Percentiles rank a stretch among this genome's conserved stretches.
Evolutionary conservation across 2,329 filamentous ascomycete genomes (phyloP).

Genomic region (Harringtonia lauricola): DNA sequence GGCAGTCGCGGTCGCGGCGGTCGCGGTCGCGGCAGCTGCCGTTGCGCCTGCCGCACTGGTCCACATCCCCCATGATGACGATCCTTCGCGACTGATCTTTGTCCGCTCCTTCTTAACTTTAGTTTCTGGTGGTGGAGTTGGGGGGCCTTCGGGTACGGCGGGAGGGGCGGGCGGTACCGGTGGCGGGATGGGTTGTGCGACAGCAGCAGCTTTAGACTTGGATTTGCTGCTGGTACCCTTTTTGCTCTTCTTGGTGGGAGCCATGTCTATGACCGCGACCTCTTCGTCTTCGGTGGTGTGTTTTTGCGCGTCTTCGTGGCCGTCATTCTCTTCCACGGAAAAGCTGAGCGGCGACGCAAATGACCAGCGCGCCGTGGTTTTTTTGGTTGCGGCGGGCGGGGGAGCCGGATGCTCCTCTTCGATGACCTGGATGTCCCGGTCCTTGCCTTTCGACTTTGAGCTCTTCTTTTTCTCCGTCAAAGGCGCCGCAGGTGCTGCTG

Average conservation of each 20-base stretch:
- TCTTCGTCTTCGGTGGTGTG: conserved; percentile 26
- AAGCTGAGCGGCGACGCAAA: conserved; percentile 11
- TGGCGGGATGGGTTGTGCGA: conserved; percentile 22
- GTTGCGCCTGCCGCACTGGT: conserved; percentile 36
- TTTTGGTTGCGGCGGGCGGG: conserved; percentile 4
- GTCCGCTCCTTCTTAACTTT: conserved; percentile 65
- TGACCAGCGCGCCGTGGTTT: conserved; percentile 9
- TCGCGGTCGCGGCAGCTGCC: conserved; percentile 7
- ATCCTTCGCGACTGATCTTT: conserved; percentile 60
- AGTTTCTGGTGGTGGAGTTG: conserved; percentile 41
- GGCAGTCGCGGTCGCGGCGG: conserved; percentile 12
- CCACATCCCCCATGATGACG: conserved; percentile 72
- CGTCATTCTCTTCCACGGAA: conserved; percentile 10
- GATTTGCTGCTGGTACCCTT: conserved; percentile 27
- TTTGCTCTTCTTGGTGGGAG: conserved; percentile 31
- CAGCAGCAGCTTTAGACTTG: conserved; percentile 24
- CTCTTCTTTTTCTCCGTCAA: conserved; percentile 8
- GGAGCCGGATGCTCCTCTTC: conserved; percentile 1
- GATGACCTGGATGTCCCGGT: neutral
- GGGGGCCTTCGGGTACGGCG: conserved; percentile 34
- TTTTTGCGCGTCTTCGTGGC: conserved; percentile 5
- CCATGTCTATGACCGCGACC: conserved; percentile 39
- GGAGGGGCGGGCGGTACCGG: conserved; percentile 32
- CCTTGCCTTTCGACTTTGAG: conserved; percentile 7
- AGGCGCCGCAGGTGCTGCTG: conserved; percentile 6